phyloP scores from a whole-genome alignment of 2,329 filamentous ascomycete genomes.

The Fusarium sp. region DNA sequence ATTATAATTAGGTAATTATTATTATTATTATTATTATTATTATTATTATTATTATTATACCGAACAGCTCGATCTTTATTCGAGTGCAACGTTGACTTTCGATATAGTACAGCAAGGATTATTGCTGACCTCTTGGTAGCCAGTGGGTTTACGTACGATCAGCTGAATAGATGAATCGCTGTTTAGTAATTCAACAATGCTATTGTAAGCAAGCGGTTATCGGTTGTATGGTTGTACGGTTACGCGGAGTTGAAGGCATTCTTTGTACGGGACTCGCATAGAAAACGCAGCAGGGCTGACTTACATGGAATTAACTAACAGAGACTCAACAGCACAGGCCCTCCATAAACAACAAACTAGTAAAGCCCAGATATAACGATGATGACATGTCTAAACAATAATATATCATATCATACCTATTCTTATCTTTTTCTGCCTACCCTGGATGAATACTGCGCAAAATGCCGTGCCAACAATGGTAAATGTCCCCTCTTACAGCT shows the following conservation, averaged over 20 bases:
- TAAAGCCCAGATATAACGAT: neutral
- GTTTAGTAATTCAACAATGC: constrained; percentile 20
- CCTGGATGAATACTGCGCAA: constrained; percentile 2
- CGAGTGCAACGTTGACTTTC: neutral
- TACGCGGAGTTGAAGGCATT: neutral
- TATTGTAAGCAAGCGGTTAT: constrained; percentile 25
- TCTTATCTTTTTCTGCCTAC: neutral
- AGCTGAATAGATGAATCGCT: constrained; percentile 1
- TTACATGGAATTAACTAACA: neutral
- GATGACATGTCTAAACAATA: neutral
- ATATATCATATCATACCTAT: neutral
- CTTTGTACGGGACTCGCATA: neutral
- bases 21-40: too few species aligned
- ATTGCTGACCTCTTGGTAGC: neutral
- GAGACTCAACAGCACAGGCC: neutral
- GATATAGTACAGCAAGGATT: neutral
- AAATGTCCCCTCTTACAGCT: constrained; percentile 29
- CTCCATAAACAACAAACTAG: neutral
- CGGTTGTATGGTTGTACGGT: constrained; percentile 1
- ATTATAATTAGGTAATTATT: neutral
- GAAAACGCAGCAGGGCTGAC: neutral
- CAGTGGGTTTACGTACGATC: constrained; percentile 4
- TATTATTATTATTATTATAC: too few species aligned
- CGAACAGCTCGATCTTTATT: neutral
- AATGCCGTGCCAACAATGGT: constrained; percentile 10